Evolutionary conservation across 371 early-diverging fungal species (phyloP).

Genomic region (Chytridium lagenaria): DNA sequence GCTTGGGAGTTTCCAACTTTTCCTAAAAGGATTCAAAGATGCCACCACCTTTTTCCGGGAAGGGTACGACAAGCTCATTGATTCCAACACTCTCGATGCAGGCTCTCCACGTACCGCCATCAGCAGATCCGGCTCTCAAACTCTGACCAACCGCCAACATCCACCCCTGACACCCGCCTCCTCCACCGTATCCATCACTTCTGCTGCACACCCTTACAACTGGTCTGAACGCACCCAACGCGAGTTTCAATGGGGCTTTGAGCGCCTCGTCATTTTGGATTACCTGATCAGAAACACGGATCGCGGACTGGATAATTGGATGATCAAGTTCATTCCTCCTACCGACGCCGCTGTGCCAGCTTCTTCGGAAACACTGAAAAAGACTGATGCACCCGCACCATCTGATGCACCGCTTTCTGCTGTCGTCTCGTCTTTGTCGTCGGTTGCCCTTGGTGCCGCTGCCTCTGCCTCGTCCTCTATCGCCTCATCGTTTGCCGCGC

Average conservation of each 20-base stretch:
- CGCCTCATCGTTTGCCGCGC: too few species aligned
- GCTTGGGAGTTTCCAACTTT: slow-evolving; percentile 87
- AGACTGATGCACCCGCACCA: too few species aligned
- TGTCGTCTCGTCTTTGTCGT: too few species aligned
- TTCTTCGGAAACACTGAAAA: too few species aligned
- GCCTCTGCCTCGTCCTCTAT: too few species aligned
- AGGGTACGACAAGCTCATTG: slow-evolving; percentile 43
- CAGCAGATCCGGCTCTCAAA: neutral
- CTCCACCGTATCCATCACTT: slow-evolving; percentile 24
- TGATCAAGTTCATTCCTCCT: slow-evolving; percentile 60
- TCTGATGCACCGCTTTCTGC: too few species aligned
- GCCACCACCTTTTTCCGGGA: slow-evolving; percentile 76
- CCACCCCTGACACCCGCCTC: neutral
- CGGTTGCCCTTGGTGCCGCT: neutral
- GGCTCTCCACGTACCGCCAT: neutral
- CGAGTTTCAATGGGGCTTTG: slow-evolving; percentile 83
- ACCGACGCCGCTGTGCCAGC: neutral
- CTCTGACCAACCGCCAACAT: neutral
- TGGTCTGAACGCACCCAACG: slow-evolving; percentile 72
- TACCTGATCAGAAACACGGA: slow-evolving; percentile 93
- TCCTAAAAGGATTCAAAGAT: slow-evolving; percentile 81
- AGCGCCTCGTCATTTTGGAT: slow-evolving; percentile 83
- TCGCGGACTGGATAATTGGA: slow-evolving; percentile 91
- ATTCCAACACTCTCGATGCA: neutral
- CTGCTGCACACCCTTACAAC: slow-evolving; percentile 37